Percentiles rank a stretch among this genome's conserved stretches.
Conservation (phyloP, 805 yeast species). For the Myxozyma sirexii region DNA sequence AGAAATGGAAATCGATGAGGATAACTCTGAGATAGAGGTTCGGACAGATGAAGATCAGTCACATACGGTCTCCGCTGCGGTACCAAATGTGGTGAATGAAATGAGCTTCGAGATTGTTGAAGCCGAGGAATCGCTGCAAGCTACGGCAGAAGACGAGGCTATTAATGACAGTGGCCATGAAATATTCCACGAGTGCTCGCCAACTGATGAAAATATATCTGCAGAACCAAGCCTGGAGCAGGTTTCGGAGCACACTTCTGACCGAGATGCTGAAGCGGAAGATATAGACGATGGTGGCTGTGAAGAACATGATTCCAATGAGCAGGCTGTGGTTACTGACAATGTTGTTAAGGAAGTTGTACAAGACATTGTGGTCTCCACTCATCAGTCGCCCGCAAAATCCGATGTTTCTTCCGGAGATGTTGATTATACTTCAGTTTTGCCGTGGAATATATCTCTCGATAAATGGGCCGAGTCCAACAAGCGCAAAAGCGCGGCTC, state of each 20-base stretch:
- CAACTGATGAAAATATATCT: neutral
- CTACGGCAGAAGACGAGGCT: neutral
- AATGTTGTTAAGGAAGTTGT: neutral
- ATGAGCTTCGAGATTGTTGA: neutral
- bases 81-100: too few relatives aligned
- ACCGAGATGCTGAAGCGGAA: too few relatives aligned
- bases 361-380: too few relatives aligned
- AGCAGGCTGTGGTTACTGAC: neutral
- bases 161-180: neutral
- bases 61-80: too few relatives aligned
- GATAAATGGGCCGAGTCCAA: conserved; percentile 33
- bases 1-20: conserved; percentile 1
- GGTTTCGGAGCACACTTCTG: too few relatives aligned
- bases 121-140: neutral
- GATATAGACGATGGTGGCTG: too few relatives aligned
- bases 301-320: neutral
- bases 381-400: neutral
- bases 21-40: neutral
- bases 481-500: conserved; percentile 8
- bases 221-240: neutral
- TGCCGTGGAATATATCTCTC: conserved; percentile 30
- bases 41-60: too few relatives aligned
- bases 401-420: neutral
- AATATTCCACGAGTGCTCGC: neutral
- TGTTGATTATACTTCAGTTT: conserved; percentile 25